Conservation (phyloP, 179 eudicot genomes). For the Beta lomatogona region DNA sequence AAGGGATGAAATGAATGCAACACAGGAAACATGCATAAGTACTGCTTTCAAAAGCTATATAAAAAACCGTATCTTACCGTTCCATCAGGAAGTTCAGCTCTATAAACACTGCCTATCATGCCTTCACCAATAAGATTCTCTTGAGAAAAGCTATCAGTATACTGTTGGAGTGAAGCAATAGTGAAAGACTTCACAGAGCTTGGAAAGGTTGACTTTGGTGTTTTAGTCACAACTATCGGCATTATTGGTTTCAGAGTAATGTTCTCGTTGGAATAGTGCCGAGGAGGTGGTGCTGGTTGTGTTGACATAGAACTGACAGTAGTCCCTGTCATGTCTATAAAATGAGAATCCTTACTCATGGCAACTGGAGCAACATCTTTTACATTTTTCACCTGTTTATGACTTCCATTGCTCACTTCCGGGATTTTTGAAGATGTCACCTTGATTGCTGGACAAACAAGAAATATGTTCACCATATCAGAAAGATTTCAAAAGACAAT, state of each 20-base stretch:
- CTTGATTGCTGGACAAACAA: constrained; percentile 23
- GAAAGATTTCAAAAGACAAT: neutral
- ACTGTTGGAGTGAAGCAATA: constrained; percentile 49
- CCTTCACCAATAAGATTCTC: constrained; percentile 53
- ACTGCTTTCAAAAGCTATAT: neutral
- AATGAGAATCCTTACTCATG: constrained; percentile 41
- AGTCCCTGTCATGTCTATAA: constrained; percentile 49
- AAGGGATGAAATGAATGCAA: neutral
- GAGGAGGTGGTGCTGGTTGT: constrained; percentile 47
- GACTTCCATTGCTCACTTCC: constrained; percentile 13
- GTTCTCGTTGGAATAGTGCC: constrained; percentile 40
- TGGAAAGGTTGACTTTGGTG: constrained; percentile 26
- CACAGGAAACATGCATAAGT: constrained; percentile 1
- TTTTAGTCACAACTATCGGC: constrained; percentile 21
- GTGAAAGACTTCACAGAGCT: constrained; percentile 41
- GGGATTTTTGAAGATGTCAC: constrained; percentile 27
- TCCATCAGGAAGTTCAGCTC: constrained; percentile 50
- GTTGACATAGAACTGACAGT: constrained; percentile 26
- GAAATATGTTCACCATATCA: neutral
- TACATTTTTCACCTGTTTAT: constrained; percentile 26
- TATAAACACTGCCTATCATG: constrained; percentile 45
- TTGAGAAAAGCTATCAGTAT: constrained; percentile 50
- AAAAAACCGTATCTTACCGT: constrained; percentile 32
- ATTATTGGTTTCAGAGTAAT: constrained; percentile 31
- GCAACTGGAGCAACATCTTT: constrained; percentile 32